Conservation (phyloP, 805 yeast genomes). For the Candida endomychidarum region DNA sequence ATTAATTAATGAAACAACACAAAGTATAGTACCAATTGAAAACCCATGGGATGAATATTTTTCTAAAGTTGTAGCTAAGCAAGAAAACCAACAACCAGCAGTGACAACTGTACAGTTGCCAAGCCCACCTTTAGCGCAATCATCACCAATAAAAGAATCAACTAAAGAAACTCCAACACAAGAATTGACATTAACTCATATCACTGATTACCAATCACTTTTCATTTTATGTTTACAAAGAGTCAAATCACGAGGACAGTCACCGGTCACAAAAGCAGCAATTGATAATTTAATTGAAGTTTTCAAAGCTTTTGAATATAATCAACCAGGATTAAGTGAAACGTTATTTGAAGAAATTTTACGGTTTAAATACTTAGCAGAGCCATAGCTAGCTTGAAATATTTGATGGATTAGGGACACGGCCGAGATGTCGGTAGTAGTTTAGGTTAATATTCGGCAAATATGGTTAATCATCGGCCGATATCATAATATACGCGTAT, state of each 20-base stretch:
- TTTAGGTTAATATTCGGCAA: too few species aligned
- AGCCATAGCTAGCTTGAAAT: too few species aligned
- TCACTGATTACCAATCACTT: neutral
- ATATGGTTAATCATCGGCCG: too few species aligned
- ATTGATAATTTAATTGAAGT: slow-evolving; percentile 44
- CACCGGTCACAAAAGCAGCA: slow-evolving; percentile 44
- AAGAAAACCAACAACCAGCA: too few species aligned
- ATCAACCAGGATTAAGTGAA: slow-evolving; percentile 63
- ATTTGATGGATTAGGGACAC: too few species aligned
- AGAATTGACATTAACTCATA: too few species aligned
- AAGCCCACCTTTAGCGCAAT: too few species aligned
- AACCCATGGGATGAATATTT: slow-evolving; percentile 5
- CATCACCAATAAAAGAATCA: too few species aligned
- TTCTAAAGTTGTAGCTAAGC: neutral
- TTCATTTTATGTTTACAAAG: slow-evolving; percentile 45
- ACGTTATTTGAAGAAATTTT: slow-evolving; percentile 65
- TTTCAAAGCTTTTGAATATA: slow-evolving; percentile 46
- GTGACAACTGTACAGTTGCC: too few species aligned
- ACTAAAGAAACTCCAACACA: neutral
- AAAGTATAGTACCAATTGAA: neutral
- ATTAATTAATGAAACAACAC: too few species aligned
- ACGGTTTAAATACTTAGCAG: slow-evolving; percentile 10
- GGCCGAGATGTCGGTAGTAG: too few species aligned
- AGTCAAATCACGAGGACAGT: slow-evolving; percentile 52
- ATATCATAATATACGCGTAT: too few species aligned